These are phyloP conservation scores for Fagopyrum tataricum DNA, from an alignment of 148 eudicot species.

Conservation along the genomic window DNA sequence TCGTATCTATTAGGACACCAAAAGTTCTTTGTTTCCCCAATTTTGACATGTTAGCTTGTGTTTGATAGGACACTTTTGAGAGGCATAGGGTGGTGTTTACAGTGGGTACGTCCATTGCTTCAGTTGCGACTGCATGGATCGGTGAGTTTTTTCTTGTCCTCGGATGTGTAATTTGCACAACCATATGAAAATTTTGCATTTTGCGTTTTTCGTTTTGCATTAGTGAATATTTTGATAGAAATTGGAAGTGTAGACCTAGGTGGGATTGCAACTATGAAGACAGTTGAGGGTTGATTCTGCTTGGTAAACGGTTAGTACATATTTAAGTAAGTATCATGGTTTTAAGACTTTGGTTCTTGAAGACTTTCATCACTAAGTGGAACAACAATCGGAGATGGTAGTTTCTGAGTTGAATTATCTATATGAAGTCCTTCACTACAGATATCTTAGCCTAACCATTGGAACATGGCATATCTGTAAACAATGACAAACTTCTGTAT, in stretches of 20 bases:
- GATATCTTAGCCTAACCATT: background rate
- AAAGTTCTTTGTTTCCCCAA: background rate
- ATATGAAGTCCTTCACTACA: background rate
- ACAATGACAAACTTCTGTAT: background rate
- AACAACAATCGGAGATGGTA: background rate
- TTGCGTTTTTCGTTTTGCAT: background rate
- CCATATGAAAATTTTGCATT: background rate
- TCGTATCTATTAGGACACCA: background rate
- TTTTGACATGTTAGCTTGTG: background rate
- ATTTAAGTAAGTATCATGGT: background rate
- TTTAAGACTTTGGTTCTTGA: background rate
- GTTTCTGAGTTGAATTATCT: background rate
- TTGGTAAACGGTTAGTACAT: no score
- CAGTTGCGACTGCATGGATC: conserved; percentile 75
- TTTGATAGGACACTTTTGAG: conserved; percentile 50
- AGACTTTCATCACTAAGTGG: background rate
- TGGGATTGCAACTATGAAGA: background rate
- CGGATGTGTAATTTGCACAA: no score
- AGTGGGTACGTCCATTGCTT: conserved; percentile 73
- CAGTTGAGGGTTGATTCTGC: background rate
- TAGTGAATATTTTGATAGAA: background rate
- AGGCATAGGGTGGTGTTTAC: conserved; percentile 90
- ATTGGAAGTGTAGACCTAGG: background rate
- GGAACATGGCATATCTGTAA: background rate
- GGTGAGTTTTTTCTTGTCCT: conserved; percentile 27